Evolutionary conservation across 2,329 filamentous ascomycete species (phyloP), one percentile per base, ranked within the genome.

Genomic region (Aspergillus sp.): DNA sequence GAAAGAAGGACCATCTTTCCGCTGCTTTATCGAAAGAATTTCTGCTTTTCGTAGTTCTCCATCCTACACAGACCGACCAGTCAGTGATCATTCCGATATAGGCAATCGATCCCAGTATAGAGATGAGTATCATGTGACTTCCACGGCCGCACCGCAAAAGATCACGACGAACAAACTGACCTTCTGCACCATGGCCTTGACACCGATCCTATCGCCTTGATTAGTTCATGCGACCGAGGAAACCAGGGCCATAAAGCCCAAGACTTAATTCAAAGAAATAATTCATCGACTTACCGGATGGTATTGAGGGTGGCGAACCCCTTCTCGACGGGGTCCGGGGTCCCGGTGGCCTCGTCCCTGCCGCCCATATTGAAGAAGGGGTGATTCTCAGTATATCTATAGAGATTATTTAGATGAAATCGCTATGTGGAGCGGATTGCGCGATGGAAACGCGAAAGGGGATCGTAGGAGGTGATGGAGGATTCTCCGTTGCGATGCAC

Each of bases 11-110:
- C 90, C 89, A 70, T 91, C 94, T 77, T 96, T 96, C 21, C 91
- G 90, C 61, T 93, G 91, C 72, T 91, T 89, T 68, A 98, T 96
- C 61, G 92, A 95, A n/a, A 99, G 81, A 64, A 99, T 96, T 76
- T 99, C 95, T 69, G 95, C 95, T 79, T 95, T 92, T 69, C 95
- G 89, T 63, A 90, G 85, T 71, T 93, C 88, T 62, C 92, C 92
- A 76, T 96, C 86, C 86, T 88, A 68, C 10, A 67, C 11, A 57
- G 10, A 44, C 5, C 7, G 23, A 56, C 15, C 56, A 51, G 39
- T 55, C 39, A 55, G 53, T 47, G 15, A 36, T 32, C 5, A 19
- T 19, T 15, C n/a, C 39, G 11, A 23, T 23, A 23, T 23, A 13
- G 30, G 30, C 10, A n/a, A 10, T 11, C 39, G 8, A 10, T 4